Conservation (phyloP, 176 grass and related monocot genomes). For the Musa troglodytarum region DNA sequence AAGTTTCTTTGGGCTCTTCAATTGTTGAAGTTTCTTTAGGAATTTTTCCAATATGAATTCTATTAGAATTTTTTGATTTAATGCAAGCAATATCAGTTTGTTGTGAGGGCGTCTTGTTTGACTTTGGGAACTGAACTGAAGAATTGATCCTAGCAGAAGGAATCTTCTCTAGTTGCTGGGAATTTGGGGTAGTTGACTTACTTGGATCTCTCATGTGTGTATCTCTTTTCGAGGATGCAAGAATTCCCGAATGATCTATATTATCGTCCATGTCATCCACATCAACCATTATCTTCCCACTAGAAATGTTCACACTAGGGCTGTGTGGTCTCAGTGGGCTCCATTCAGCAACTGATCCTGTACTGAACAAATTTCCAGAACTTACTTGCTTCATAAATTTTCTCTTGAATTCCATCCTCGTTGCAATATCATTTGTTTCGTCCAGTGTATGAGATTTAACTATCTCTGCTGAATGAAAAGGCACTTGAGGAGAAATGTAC, state of each 20-base stretch:
- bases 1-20: not conserved
- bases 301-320: slow-evolving; percentile 16
- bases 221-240: slow-evolving; percentile 4
- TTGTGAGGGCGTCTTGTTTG: slow-evolving; percentile 23
- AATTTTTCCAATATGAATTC: not conserved
- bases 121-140: slow-evolving; percentile 15
- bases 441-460: slow-evolving; percentile 31
- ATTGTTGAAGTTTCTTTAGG: not conserved
- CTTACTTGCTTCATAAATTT: not conserved
- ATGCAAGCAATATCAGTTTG: slow-evolving; percentile 16
- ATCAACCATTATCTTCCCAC: slow-evolving; percentile 29
- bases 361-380: slow-evolving; percentile 1
- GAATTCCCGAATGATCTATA: slow-evolving; percentile 22
- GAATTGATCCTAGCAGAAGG: slow-evolving; percentile 11
- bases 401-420: slow-evolving; percentile 12
- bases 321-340: slow-evolving; percentile 27
- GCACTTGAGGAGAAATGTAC: slow-evolving; percentile 34
- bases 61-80: slow-evolving; percentile 21
- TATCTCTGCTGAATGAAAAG: slow-evolving; percentile 29
- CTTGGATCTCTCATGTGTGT: not conserved
- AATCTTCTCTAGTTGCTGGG: slow-evolving; percentile 20
- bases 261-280: slow-evolving; percentile 70
- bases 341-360: slow-evolving; percentile 33
- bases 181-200: slow-evolving; percentile 7
- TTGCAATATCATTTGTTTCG: not conserved